A percentile compares a stretch with the other conserved stretches of the same genome.
Evolutionary conservation across 495 filamentous ascomycete genomes (phyloP).

Genomic region (Talaromyces wortmannii): DNA sequence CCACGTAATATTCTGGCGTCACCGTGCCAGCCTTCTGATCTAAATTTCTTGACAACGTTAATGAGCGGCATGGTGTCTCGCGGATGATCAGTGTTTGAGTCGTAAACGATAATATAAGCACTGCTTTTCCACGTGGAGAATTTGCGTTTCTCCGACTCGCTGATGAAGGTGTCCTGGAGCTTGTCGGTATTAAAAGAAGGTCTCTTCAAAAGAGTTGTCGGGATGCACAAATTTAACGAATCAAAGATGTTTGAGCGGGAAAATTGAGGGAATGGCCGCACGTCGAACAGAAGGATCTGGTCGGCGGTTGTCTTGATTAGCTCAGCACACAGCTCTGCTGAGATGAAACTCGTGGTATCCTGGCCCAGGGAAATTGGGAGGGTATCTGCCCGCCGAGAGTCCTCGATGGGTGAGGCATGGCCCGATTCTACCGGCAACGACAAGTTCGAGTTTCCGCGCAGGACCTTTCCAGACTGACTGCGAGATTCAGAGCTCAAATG

Average conservation of each 20-base stretch:
- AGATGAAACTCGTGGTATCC: slow-evolving; percentile 45
- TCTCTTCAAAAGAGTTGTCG: slow-evolving; percentile 87
- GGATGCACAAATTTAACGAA: slow-evolving; percentile 89
- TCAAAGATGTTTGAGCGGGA: slow-evolving; percentile 64
- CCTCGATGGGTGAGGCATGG: slow-evolving; percentile 25
- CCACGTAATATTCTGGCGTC: slow-evolving; percentile 62
- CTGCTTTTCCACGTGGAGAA: slow-evolving; percentile 72
- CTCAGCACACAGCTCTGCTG: slow-evolving; percentile 56
- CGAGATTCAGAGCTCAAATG: slow-evolving; percentile 20
- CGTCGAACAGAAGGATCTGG: slow-evolving; percentile 72
- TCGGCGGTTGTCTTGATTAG: slow-evolving; percentile 51
- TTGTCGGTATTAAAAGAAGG: slow-evolving; percentile 89
- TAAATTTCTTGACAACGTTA: slow-evolving; percentile 91
- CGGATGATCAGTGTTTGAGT: slow-evolving; percentile 62
- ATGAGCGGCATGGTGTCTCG: slow-evolving; percentile 71
- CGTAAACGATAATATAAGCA: slow-evolving; percentile 80
- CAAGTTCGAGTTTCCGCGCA: slow-evolving; percentile 27
- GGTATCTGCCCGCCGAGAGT: slow-evolving; percentile 50
- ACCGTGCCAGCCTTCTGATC: slow-evolving; percentile 75
- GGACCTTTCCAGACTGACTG: slow-evolving; percentile 11
- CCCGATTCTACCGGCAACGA: slow-evolving; percentile 15
- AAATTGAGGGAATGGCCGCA: slow-evolving; percentile 81
- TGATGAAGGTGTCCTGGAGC: slow-evolving; percentile 79
- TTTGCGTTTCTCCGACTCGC: slow-evolving; percentile 59
- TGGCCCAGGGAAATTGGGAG: slow-evolving; percentile 40